These are phyloP conservation scores for Cucurbita maxima DNA, from an alignment of 306 rosid genomes.

Conservation along the genomic window DNA sequence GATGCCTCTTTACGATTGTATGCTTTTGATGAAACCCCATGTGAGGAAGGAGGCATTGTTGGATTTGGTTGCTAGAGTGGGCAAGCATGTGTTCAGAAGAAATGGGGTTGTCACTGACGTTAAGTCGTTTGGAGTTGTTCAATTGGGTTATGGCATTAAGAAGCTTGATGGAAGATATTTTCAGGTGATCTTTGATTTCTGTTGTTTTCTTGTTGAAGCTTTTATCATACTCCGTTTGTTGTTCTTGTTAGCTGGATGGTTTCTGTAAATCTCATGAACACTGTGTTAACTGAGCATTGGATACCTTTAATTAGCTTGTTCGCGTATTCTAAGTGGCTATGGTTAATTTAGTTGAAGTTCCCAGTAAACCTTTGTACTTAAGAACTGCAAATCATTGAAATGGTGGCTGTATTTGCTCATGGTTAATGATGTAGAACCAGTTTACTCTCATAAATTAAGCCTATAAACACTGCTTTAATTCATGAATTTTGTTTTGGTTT, in stretches of 20 bases:
- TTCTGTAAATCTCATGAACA: background rate
- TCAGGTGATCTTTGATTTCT: slow-evolving; percentile 31
- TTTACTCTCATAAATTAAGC: too few relatives aligned
- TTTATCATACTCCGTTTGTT: background rate
- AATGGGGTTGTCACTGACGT: slow-evolving; percentile 63
- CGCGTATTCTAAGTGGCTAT: background rate
- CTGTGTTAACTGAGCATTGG: background rate
- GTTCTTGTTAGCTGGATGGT: background rate
- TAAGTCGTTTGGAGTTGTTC: slow-evolving; percentile 45
- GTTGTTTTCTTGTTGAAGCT: background rate
- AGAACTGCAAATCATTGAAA: background rate
- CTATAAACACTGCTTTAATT: too few relatives aligned
- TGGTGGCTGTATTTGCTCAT: background rate
- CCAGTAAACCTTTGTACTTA: background rate
- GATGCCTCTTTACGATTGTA: slow-evolving; percentile 78
- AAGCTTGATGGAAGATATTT: slow-evolving; percentile 78
- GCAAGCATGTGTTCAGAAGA: slow-evolving; percentile 58
- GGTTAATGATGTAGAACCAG: too few relatives aligned
- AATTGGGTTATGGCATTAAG: slow-evolving; percentile 75
- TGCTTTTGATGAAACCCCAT: slow-evolving; percentile 66
- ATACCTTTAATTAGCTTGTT: background rate
- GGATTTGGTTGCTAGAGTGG: slow-evolving; percentile 51
- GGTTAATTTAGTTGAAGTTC: background rate
- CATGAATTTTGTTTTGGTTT: too few relatives aligned
- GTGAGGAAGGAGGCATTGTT: slow-evolving; percentile 36